phyloP scores from a whole-genome alignment of 2,329 filamentous ascomycete genomes.

The Phyllosticta citribraziliensis region DNA sequence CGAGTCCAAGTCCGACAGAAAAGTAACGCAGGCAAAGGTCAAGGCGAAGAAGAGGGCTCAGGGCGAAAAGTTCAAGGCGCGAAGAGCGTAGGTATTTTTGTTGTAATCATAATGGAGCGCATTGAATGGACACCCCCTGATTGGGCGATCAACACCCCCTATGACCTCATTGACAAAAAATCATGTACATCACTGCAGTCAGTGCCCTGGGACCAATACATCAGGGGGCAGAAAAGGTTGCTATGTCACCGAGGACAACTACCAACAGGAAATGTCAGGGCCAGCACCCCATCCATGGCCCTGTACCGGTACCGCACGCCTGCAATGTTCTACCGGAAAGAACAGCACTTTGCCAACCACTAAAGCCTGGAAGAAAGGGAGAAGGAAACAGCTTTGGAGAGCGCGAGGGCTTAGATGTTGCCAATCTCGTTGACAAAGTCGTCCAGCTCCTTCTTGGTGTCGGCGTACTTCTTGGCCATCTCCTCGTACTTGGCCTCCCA shows the following conservation, averaged over 20 bases:
- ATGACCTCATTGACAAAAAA: not conserved
- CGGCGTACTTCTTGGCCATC: conserved; percentile 80
- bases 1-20: conserved; percentile 77
- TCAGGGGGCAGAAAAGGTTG: conserved; percentile 10
- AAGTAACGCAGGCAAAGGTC: conserved; percentile 50
- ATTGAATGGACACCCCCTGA: not conserved
- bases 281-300: not conserved
- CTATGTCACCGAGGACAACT: conserved; percentile 12
- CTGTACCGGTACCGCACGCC: conserved; percentile 2
- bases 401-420: conserved; percentile 60
- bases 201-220: not conserved
- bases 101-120: not conserved
- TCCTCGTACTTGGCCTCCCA: conserved; percentile 99
- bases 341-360: conserved; percentile 4
- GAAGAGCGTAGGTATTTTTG: conserved; percentile 9
- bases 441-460: conserved; percentile 80
- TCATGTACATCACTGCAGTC: not conserved
- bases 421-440: conserved; percentile 85
- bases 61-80: conserved; percentile 45
- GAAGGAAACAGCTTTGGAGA: conserved; percentile 12
- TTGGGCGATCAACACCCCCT: not conserved
- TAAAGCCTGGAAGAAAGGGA: conserved; percentile 1
- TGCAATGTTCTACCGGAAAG: conserved; percentile 1
- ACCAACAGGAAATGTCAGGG: conserved; percentile 14
- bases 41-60: conserved; percentile 60